Conservation (phyloP, 176 grass and related monocot genomes). For the Bromus sterilis region DNA sequence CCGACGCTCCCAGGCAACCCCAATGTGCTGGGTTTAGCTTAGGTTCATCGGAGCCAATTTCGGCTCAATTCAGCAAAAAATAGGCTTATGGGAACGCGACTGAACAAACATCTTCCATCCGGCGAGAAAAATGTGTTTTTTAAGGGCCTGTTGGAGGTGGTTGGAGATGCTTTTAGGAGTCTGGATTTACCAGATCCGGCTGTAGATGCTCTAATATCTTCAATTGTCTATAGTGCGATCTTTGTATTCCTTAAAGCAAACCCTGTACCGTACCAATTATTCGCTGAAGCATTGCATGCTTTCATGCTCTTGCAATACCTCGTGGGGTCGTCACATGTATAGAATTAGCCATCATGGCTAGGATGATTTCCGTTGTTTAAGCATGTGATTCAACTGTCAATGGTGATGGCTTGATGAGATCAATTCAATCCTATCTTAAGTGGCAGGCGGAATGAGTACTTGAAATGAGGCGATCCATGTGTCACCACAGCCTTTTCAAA, state of each 20-base stretch:
- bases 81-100: too few species aligned
- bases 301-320: neutral
- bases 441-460: slow-evolving; percentile 25
- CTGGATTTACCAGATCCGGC: too few species aligned
- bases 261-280: neutral
- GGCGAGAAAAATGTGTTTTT: too few species aligned
- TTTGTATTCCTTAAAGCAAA: neutral
- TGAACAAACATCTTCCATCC: too few species aligned
- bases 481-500: slow-evolving; percentile 24
- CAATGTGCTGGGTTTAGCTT: too few species aligned
- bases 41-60: too few species aligned
- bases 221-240: too few species aligned
- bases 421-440: slow-evolving; percentile 10
- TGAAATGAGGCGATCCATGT: slow-evolving; percentile 35
- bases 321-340: neutral
- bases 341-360: neutral
- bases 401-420: slow-evolving; percentile 14
- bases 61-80: too few species aligned
- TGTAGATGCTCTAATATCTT: too few species aligned
- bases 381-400: neutral
- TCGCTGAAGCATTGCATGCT: neutral
- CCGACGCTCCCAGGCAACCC: too few species aligned
- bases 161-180: too few species aligned
- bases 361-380: slow-evolving; percentile 30
- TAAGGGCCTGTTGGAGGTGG: too few species aligned